phyloP scores from a whole-genome alignment of 495 filamentous ascomycete species.

The Penicillium turbatum region DNA sequence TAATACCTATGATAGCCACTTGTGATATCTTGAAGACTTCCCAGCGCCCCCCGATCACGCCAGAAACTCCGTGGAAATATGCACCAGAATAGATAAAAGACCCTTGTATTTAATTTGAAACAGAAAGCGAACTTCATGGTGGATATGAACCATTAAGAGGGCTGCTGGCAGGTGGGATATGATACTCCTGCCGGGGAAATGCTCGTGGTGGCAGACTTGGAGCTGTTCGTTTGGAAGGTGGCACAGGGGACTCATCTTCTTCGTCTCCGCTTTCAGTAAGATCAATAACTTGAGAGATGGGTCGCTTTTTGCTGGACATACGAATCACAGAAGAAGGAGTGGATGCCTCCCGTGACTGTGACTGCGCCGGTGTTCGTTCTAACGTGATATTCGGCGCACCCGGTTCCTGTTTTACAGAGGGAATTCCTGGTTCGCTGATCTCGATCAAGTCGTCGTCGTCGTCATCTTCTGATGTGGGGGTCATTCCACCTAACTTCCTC shows the following conservation, averaged over 20 bases:
- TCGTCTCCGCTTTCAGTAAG: slow-evolving; percentile 73
- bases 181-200: slow-evolving; percentile 22
- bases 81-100: slow-evolving; percentile 6
- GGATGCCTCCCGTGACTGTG: slow-evolving; percentile 54
- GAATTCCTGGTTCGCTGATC: slow-evolving; percentile 51
- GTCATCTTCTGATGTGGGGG: slow-evolving; percentile 49
- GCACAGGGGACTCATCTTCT: slow-evolving; percentile 58
- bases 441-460: slow-evolving; percentile 70
- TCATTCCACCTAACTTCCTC: slow-evolving; percentile 33
- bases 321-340: slow-evolving; percentile 42
- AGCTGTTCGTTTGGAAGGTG: slow-evolving; percentile 50
- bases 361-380: slow-evolving; percentile 51
- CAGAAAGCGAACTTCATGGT: slow-evolving; percentile 5
- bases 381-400: slow-evolving; percentile 31
- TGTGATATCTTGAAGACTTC: slow-evolving; percentile 4
- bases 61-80: slow-evolving; percentile 22
- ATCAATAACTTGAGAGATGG: slow-evolving; percentile 66
- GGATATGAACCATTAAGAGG: slow-evolving; percentile 22
- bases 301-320: slow-evolving; percentile 54
- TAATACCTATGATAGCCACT: neutral
- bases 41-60: slow-evolving; percentile 9
- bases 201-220: slow-evolving; percentile 18
- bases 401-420: slow-evolving; percentile 45
- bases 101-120: neutral
- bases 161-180: slow-evolving; percentile 20